phyloP scores from a whole-genome alignment of 208 protist species.

The Crithidia acanthocephali region DNA sequence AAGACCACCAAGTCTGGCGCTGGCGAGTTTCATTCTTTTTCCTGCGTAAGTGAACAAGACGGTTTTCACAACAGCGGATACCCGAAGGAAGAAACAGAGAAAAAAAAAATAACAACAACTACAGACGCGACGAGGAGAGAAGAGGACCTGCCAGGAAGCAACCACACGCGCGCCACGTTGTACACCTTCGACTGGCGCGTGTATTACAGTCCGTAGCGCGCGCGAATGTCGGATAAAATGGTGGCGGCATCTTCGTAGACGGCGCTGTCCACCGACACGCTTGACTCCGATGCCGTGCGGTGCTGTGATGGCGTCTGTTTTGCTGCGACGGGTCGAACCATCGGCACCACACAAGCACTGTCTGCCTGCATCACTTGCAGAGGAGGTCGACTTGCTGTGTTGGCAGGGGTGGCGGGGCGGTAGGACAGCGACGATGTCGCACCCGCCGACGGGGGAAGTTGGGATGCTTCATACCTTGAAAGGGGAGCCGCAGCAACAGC shows the following conservation, averaged over 20 bases:
- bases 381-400: not conserved
- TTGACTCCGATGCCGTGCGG: constrained; percentile 11
- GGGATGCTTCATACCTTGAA: no score
- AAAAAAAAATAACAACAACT: not conserved
- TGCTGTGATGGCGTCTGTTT: not conserved
- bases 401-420: no score
- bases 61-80: not conserved
- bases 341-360: not conserved
- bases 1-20: no score
- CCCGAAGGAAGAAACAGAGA: not conserved
- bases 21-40: no score
- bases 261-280: constrained; percentile 14
- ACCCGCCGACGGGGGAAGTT: no score
- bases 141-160: not conserved
- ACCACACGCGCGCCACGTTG: no score
- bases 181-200: no score
- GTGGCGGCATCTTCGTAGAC: constrained; percentile 49
- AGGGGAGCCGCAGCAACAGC: no score
- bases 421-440: no score
- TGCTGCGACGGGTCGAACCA: not conserved
- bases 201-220: constrained; percentile 44
- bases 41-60: no score
- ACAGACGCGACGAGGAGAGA: no score
- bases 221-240: constrained; percentile 55
- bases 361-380: not conserved